Percentiles rank a stretch among this genome's conserved stretches.
These are phyloP conservation scores for Ensete ventricosum DNA, from an alignment of 176 grass and related monocot species.

Conservation along the genomic window DNA sequence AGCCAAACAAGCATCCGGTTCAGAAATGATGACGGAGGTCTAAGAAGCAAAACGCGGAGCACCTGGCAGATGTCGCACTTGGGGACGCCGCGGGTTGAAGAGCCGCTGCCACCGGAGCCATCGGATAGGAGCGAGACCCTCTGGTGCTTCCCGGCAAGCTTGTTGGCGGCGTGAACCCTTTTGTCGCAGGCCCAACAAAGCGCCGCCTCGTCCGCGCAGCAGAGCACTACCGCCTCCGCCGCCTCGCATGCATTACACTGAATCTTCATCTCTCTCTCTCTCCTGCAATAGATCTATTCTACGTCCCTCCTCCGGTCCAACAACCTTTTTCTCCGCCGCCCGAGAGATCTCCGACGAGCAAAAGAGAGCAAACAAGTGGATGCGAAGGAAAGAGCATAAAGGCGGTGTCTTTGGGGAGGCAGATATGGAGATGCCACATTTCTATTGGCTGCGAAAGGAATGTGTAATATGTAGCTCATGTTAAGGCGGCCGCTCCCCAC, in stretches of 20 bases:
- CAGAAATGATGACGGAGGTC: not conserved
- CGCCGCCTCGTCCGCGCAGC: slow-evolving; percentile 95
- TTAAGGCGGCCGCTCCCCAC: not conserved
- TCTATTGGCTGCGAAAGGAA: not conserved
- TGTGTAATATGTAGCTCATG: not conserved
- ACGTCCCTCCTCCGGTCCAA: not conserved
- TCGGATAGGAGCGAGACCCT: slow-evolving; percentile 44
- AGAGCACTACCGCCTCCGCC: slow-evolving; percentile 72
- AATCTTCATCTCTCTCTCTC: slow-evolving; percentile 51
- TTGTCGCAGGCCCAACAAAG: slow-evolving; percentile 76
- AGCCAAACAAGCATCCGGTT: too few species aligned
- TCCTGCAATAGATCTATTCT: too few species aligned
- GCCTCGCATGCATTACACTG: slow-evolving; percentile 87
- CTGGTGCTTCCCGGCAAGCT: slow-evolving; percentile 88
- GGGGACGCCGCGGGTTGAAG: slow-evolving; percentile 25
- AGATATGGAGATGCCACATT: not conserved
- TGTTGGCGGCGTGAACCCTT: slow-evolving; percentile 83
- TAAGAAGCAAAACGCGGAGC: not conserved
- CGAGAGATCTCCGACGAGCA: not conserved
- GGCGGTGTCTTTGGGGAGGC: not conserved
- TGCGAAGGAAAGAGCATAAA: not conserved
- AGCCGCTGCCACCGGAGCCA: not conserved
- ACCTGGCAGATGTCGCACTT: slow-evolving; percentile 98
- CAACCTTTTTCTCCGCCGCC: too few species aligned
- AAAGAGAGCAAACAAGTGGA: not conserved